A percentile compares a stretch with the other conserved stretches of the same genome.
Evolutionary conservation across 345 rosid species (phyloP).

Genomic region (Geranium brycei): DNA sequence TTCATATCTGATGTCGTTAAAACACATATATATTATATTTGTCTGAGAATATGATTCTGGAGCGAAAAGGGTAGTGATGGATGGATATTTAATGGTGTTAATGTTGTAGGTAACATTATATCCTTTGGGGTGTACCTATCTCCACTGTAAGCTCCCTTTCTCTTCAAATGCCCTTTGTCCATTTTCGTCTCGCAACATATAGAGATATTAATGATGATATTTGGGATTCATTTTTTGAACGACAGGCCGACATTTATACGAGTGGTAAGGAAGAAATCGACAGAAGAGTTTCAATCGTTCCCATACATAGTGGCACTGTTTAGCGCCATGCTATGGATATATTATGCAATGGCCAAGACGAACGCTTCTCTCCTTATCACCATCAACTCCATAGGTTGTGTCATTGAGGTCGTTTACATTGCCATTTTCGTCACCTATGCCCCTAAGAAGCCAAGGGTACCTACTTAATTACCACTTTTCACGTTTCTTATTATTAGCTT

Average conservation of each 20-base stretch:
- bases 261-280: slow-evolving; percentile 53
- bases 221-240: too few relatives aligned
- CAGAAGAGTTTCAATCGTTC: slow-evolving; percentile 57
- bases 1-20: too few relatives aligned
- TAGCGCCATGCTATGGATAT: slow-evolving; percentile 56
- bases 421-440: slow-evolving; percentile 40
- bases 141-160: slow-evolving; percentile 31
- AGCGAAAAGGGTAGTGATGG: too few relatives aligned
- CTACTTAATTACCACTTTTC: too few relatives aligned
- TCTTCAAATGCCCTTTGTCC: neutral
- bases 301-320: slow-evolving; percentile 56
- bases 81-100: too few relatives aligned
- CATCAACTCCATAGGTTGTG: slow-evolving; percentile 47
- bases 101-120: slow-evolving; percentile 25
- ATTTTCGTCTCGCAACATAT: too few relatives aligned
- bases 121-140: slow-evolving; percentile 45
- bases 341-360: slow-evolving; percentile 45
- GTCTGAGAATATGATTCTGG: too few relatives aligned
- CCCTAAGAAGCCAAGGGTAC: slow-evolving; percentile 30
- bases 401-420: slow-evolving; percentile 53
- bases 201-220: too few relatives aligned
- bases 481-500: too few relatives aligned
- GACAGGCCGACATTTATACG: slow-evolving; percentile 56
- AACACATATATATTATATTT: too few relatives aligned
- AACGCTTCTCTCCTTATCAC: slow-evolving; percentile 56